A percentile compares a stretch with the other conserved stretches of the same genome.
phyloP scores from a whole-genome alignment of 805 yeast species.

The Sugiyamaella marilandica region DNA sequence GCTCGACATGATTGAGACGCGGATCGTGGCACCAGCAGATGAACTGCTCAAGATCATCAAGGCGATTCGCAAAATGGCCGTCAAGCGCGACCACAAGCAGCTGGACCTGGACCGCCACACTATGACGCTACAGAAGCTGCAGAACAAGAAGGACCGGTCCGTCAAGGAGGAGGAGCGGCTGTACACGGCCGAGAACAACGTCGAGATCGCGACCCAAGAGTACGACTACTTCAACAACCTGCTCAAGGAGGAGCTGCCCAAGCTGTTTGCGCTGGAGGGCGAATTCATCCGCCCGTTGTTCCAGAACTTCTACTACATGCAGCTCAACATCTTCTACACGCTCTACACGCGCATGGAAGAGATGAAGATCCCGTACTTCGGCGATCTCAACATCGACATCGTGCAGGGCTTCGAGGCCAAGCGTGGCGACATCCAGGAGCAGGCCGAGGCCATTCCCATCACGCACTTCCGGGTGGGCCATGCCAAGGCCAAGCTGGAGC shows the following conservation, averaged over 20 bases:
- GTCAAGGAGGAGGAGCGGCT: slow-evolving; percentile 87
- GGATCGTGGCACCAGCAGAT: slow-evolving; percentile 87
- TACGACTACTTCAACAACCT: slow-evolving; percentile 93
- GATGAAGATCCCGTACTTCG: slow-evolving; percentile 91
- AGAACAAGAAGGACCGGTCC: slow-evolving; percentile 75
- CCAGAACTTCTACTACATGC: slow-evolving; percentile 95
- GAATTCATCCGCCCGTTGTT: slow-evolving; percentile 91
- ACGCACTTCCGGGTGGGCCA: slow-evolving; percentile 88
- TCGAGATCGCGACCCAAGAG: slow-evolving; percentile 89
- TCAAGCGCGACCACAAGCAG: slow-evolving; percentile 93
- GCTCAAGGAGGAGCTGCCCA: slow-evolving; percentile 86
- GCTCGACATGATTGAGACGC: slow-evolving; percentile 81
- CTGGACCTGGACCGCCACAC: slow-evolving; percentile 86
- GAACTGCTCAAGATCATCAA: slow-evolving; percentile 80
- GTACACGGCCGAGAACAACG: slow-evolving; percentile 84
- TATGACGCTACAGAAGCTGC: slow-evolving; percentile 63
- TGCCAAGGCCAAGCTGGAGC: slow-evolving; percentile 77
- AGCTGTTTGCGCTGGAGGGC: slow-evolving; percentile 80
- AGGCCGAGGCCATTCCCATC: slow-evolving; percentile 81
- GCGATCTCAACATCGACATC: slow-evolving; percentile 74
- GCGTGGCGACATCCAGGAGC: slow-evolving; percentile 88
- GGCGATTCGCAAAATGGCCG: slow-evolving; percentile 85
- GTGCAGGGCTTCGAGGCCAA: slow-evolving; percentile 72
- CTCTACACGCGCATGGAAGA: slow-evolving; percentile 88
- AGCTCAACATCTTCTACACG: slow-evolving; percentile 92